Conservation (phyloP, 805 yeast species). For the Starmerella asiatica region DNA sequence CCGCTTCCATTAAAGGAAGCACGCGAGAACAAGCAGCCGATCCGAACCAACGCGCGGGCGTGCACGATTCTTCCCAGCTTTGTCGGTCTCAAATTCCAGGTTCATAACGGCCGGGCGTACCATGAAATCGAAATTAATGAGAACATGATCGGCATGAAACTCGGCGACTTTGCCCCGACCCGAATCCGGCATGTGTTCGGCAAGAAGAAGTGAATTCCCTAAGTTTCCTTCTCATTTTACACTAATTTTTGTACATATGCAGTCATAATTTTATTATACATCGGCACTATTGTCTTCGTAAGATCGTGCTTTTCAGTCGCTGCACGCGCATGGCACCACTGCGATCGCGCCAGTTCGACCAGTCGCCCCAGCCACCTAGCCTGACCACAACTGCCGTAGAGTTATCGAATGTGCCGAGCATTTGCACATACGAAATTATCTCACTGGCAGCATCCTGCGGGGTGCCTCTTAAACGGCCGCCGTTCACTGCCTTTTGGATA, state of each 20-base stretch:
- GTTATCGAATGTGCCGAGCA: slow-evolving; percentile 85
- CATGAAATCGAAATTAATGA: slow-evolving; percentile 77
- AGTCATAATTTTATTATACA: too few species aligned
- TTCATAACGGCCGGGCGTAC: slow-evolving; percentile 91
- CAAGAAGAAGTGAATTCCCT: slow-evolving; percentile 23
- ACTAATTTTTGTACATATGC: background rate
- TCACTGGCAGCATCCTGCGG: slow-evolving; percentile 82
- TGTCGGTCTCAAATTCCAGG: slow-evolving; percentile 86
- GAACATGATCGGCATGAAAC: slow-evolving; percentile 91
- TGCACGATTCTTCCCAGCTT: slow-evolving; percentile 93
- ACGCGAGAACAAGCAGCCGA: slow-evolving; percentile 62
- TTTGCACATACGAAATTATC: slow-evolving; percentile 68
- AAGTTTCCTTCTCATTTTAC: too few species aligned
- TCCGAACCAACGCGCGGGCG: slow-evolving; percentile 88
- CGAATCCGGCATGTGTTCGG: slow-evolving; percentile 78
- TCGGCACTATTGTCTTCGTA: slow-evolving; percentile 11
- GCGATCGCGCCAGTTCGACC: slow-evolving; percentile 65
- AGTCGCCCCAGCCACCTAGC: slow-evolving; percentile 83
- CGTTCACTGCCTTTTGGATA: slow-evolving; percentile 41
- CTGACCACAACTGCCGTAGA: slow-evolving; percentile 82
- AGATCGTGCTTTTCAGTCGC: slow-evolving; percentile 6
- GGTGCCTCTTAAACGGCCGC: slow-evolving; percentile 56
- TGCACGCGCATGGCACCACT: slow-evolving; percentile 67
- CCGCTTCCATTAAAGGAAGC: slow-evolving; percentile 91
- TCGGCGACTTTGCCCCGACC: slow-evolving; percentile 93